phyloP scores from a whole-genome alignment of 1,139 yeast genomes.

The Casaregolazyma suthepensis region DNA sequence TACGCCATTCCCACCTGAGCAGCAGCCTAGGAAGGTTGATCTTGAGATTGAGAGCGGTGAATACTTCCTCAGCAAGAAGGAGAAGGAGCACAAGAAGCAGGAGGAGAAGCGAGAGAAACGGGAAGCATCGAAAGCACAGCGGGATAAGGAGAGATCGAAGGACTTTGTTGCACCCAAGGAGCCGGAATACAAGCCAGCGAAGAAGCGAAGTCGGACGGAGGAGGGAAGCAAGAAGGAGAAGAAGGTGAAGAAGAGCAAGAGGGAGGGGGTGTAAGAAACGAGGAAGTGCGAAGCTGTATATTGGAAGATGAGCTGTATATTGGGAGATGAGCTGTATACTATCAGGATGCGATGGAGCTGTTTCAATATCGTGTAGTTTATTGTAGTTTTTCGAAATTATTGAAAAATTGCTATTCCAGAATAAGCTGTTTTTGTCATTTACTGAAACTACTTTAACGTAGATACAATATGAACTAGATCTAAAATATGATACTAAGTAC shows the following conservation, averaged over 20 bases:
- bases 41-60: slow-evolving; percentile 98
- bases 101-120: slow-evolving; percentile 78
- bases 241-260: slow-evolving; percentile 9
- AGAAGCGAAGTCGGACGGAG: slow-evolving; percentile 15
- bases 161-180: slow-evolving; percentile 86
- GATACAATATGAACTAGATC: too few relatives aligned
- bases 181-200: slow-evolving; percentile 36
- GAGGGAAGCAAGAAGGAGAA: slow-evolving; percentile 2
- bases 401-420: too few relatives aligned
- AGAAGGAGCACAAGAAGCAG: slow-evolving; percentile 64
- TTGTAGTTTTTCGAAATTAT: too few relatives aligned
- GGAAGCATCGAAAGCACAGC: slow-evolving; percentile 58
- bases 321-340: too few relatives aligned
- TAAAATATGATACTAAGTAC: too few relatives aligned
- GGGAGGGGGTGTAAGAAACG: slow-evolving; percentile 1
- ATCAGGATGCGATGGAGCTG: too few relatives aligned
- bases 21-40: slow-evolving; percentile 94
- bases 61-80: slow-evolving; percentile 83
- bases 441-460: too few relatives aligned
- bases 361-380: too few relatives aligned
- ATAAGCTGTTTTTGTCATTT: too few relatives aligned
- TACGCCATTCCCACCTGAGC: slow-evolving; percentile 99
- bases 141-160: slow-evolving; percentile 65
- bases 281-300: too few relatives aligned
- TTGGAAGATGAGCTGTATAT: too few relatives aligned